These are phyloP conservation scores for Paraphoma chrysanthemicola DNA, from an alignment of 2,329 filamentous ascomycete species.

Conservation along the genomic window DNA sequence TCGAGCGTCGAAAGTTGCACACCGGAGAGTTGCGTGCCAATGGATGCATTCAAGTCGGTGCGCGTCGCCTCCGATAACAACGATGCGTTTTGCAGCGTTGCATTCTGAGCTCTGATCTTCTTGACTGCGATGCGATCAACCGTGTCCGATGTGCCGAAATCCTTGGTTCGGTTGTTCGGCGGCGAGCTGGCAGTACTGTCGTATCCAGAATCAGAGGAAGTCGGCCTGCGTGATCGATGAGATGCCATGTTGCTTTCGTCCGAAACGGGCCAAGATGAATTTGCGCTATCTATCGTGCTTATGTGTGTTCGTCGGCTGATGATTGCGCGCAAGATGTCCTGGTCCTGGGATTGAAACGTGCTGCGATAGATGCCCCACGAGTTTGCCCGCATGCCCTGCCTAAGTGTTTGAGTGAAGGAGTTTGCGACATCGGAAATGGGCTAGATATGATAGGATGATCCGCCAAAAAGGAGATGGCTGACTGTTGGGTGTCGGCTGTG, in stretches of 20 bases:
- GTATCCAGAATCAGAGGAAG: slow-evolving; percentile 7
- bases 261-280: neutral
- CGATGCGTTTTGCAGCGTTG: neutral
- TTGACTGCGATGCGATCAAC: neutral
- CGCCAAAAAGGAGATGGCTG: neutral
- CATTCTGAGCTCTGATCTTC: neutral
- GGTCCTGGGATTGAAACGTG: slow-evolving; percentile 1
- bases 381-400: slow-evolving; percentile 1
- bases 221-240: slow-evolving; percentile 7
- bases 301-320: neutral
- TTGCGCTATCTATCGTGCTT: neutral
- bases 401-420: neutral
- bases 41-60: slow-evolving; percentile 18
- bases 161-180: neutral
- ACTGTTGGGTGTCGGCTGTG: neutral
- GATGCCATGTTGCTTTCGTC: slow-evolving; percentile 3
- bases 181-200: neutral
- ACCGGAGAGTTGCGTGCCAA: slow-evolving; percentile 20
- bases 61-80: slow-evolving; percentile 16
- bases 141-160: neutral
- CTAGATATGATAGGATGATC: slow-evolving; percentile 4
- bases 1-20: slow-evolving; percentile 53
- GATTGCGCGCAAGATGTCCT: neutral
- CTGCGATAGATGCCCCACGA: slow-evolving; percentile 1
- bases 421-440: slow-evolving; percentile 4